These are phyloP conservation scores for Termitomyces sp. DNA, from an alignment of 768 basidiomycete species.

Conservation along the genomic window DNA sequence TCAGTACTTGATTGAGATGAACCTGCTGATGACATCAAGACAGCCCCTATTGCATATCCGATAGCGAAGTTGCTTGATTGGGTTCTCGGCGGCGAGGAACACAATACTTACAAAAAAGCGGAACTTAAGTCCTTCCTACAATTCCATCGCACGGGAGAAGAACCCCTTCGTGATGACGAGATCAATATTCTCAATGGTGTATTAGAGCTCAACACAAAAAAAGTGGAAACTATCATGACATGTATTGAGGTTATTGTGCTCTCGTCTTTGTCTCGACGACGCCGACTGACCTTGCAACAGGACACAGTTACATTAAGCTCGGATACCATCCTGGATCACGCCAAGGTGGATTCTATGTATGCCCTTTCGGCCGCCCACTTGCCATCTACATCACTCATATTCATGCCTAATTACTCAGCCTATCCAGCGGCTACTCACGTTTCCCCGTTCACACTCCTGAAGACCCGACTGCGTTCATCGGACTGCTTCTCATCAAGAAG, in stretches of 20 bases:
- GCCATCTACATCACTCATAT: background rate
- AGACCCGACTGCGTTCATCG: constrained; percentile 66
- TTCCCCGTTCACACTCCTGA: constrained; percentile 82
- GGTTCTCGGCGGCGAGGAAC: constrained; percentile 71
- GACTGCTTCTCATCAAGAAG: constrained; percentile 81
- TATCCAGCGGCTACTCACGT: constrained; percentile 84
- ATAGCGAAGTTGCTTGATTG: constrained; percentile 79
- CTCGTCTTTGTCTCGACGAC: background rate
- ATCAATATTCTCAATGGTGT: constrained; percentile 79
- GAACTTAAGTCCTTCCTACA: constrained; percentile 75
- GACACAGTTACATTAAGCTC: constrained; percentile 79
- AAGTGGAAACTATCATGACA: constrained; percentile 78
- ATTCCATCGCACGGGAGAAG: constrained; percentile 73
- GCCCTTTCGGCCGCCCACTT: constrained; percentile 6
- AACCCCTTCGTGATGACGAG: constrained; percentile 76
- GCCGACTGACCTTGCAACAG: constrained; percentile 25
- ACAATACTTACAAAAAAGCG: constrained; percentile 77
- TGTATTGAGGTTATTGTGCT: constrained; percentile 52
- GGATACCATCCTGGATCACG: constrained; percentile 76
- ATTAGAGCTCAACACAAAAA: constrained; percentile 71
- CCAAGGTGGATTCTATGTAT: constrained; percentile 71
- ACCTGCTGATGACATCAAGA: constrained; percentile 30
- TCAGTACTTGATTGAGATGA: background rate
- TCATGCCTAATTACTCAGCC: constrained; percentile 25
- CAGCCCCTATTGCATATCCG: constrained; percentile 78